Conservation (phyloP, 495 filamentous ascomycete species). For the Penicillium chermesinum region DNA sequence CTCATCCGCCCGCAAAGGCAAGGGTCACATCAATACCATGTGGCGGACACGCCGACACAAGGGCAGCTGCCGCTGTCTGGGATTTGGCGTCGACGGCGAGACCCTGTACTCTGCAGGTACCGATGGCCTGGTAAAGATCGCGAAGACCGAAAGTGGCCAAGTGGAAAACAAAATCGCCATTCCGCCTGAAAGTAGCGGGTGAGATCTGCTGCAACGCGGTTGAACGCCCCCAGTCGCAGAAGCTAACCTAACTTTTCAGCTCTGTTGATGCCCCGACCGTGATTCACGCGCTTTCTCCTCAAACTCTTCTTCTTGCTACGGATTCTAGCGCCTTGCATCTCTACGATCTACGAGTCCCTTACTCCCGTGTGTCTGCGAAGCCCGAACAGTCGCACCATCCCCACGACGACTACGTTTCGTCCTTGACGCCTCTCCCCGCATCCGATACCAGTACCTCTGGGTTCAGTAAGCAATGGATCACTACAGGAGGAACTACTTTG, state of each 20-base stretch:
- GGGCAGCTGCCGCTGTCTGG: conserved; percentile 78
- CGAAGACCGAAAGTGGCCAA: conserved; percentile 69
- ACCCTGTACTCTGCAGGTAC: conserved; percentile 82
- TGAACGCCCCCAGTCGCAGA: not conserved
- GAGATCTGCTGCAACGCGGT: conserved; percentile 14
- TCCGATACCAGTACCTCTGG: conserved; percentile 73
- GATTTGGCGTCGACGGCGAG: conserved; percentile 70
- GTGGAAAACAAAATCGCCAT: conserved; percentile 68
- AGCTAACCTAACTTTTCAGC: conserved; percentile 15
- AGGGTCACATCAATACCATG: conserved; percentile 69
- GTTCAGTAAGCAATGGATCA: conserved; percentile 87
- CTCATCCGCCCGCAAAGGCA: conserved; percentile 50
- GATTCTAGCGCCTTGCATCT: conserved; percentile 86
- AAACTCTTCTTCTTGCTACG: conserved; percentile 83
- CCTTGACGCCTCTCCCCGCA: conserved; percentile 76
- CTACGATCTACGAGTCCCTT: conserved; percentile 76
- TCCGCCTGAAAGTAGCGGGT: conserved; percentile 39
- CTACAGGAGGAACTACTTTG: conserved; percentile 83
- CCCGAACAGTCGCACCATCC: conserved; percentile 76
- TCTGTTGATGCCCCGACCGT: conserved; percentile 65
- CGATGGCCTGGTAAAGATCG: conserved; percentile 85
- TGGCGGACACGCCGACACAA: conserved; percentile 90
- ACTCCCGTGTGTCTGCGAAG: conserved; percentile 48
- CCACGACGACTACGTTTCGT: conserved; percentile 90
- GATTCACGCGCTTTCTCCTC: conserved; percentile 74